Percentiles rank a stretch among this genome's conserved stretches.
Evolutionary conservation across 306 rosid genomes (phyloP).

Genomic region (Inga leiocalycina): DNA sequence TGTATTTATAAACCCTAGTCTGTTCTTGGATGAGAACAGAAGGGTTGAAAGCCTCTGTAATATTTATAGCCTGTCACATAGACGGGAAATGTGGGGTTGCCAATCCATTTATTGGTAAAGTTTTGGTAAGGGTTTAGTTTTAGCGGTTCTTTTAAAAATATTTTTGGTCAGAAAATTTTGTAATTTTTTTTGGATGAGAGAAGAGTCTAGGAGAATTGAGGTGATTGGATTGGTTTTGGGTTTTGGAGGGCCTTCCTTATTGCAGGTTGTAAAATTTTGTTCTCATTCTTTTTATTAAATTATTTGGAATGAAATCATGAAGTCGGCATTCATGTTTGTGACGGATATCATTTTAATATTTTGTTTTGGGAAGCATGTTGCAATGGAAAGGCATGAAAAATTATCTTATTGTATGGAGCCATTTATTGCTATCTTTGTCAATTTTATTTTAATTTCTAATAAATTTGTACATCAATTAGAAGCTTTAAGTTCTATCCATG

Average conservation of each 20-base stretch:
- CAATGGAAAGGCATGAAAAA: background rate
- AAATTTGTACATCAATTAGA: too few relatives aligned
- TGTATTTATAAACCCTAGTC: background rate
- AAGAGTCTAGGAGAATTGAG: conserved; percentile 34
- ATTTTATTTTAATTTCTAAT: too few relatives aligned
- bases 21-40: background rate
- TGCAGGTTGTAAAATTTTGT: background rate
- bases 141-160: background rate
- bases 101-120: conserved; percentile 47
- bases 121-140: conserved; percentile 42
- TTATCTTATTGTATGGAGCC: background rate
- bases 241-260: background rate
- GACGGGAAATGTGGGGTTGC: conserved; percentile 49
- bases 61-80: conserved; percentile 44
- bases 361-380: background rate
- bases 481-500: too few relatives aligned
- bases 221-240: conserved; percentile 35
- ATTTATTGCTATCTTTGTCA: too few relatives aligned
- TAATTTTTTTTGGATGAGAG: conserved; percentile 2
- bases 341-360: background rate
- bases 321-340: background rate
- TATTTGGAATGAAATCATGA: background rate
- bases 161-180: background rate
- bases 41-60: conserved; percentile 31
- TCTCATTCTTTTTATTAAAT: background rate